These are phyloP conservation scores for Peronospora tabacina DNA, from an alignment of 352 stramenopile species.

Conservation along the genomic window DNA sequence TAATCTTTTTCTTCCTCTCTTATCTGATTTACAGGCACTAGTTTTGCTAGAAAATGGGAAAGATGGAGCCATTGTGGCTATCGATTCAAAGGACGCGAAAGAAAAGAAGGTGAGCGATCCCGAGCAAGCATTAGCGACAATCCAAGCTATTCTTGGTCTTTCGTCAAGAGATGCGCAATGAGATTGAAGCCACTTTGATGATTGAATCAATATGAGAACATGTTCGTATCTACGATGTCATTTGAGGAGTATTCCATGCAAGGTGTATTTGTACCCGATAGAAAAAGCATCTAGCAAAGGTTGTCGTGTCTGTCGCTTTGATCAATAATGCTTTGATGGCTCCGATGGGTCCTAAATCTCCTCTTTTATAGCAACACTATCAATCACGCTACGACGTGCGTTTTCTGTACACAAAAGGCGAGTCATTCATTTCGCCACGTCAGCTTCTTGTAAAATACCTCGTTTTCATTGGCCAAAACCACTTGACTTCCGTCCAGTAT, in stretches of 20 bases:
- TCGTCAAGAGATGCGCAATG: constrained; percentile 5
- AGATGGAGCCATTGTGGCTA: constrained; percentile 4
- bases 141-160: constrained; percentile 24
- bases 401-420: too few species aligned
- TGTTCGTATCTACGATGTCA: not conserved
- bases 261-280: too few species aligned
- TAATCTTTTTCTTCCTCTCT: not conserved
- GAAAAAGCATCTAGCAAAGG: too few species aligned
- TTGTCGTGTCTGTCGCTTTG: too few species aligned
- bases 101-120: constrained; percentile 9
- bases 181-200: not conserved
- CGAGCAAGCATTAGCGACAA: constrained; percentile 16
- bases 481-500: constrained; percentile 14
- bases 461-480: constrained; percentile 13
- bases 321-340: too few species aligned
- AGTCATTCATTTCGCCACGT: constrained; percentile 12
- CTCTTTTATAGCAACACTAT: too few species aligned
- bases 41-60: constrained; percentile 4
- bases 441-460: constrained; percentile 3
- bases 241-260: too few species aligned
- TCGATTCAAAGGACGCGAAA: constrained; percentile 1
- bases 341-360: too few species aligned
- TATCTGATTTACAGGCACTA: constrained; percentile 6
- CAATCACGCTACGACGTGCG: too few species aligned
- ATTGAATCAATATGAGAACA: constrained; percentile 3